A percentile compares a stretch with the other conserved stretches of the same genome.
phyloP scores from a whole-genome alignment of 1,139 yeast genomes.

The Debaryomyces subglobosus region DNA sequence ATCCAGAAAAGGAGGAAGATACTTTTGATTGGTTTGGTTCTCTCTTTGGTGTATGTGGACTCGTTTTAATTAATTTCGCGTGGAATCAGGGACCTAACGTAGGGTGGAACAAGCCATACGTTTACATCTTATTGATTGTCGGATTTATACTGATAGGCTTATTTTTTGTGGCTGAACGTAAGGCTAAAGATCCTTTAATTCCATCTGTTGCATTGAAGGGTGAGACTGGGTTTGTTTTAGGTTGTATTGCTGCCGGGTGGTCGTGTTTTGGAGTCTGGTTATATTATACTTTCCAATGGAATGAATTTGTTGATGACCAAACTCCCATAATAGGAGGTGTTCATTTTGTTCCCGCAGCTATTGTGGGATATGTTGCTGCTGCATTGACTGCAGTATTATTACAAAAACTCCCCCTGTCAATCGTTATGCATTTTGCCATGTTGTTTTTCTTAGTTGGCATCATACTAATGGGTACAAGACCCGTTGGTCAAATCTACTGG shows the following conservation, averaged over 20 bases:
- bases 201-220: constrained; percentile 46
- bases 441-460: constrained; percentile 44
- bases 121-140: constrained; percentile 52
- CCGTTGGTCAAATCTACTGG: constrained; percentile 54
- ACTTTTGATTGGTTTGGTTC: constrained; percentile 54
- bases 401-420: constrained; percentile 38
- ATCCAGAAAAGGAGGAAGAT: constrained; percentile 12
- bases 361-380: constrained; percentile 53
- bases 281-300: constrained; percentile 45
- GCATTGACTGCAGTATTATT: constrained; percentile 43
- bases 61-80: constrained; percentile 55
- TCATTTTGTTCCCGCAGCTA: constrained; percentile 39
- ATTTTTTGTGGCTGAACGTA: constrained; percentile 39
- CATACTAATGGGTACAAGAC: constrained; percentile 47
- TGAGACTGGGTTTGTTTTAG: constrained; percentile 48
- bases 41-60: constrained; percentile 48
- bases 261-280: constrained; percentile 63
- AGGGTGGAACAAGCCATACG: constrained; percentile 57
- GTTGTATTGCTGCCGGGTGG: constrained; percentile 61
- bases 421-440: constrained; percentile 51
- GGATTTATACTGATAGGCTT: constrained; percentile 41
- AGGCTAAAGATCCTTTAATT: constrained; percentile 46
- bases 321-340: constrained; percentile 43
- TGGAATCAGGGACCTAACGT: constrained; percentile 67
- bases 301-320: constrained; percentile 30